phyloP scores from a whole-genome alignment of 2,329 filamentous ascomycete species.

The Albophoma yamanashiensis region DNA sequence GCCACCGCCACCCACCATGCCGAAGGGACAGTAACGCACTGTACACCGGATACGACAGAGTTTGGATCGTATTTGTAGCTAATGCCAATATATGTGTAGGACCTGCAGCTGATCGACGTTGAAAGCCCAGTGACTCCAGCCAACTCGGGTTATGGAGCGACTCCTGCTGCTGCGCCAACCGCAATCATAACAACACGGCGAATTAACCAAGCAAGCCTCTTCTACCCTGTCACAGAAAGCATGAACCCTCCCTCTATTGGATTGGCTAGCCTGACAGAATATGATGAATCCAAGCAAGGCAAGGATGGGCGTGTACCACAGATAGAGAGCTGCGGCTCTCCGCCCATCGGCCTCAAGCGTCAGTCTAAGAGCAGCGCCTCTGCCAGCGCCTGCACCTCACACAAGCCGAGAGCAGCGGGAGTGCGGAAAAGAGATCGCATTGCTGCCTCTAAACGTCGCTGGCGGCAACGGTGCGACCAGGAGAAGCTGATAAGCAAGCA shows the following conservation, averaged over 20 bases:
- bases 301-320: neutral
- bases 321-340: neutral
- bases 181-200: neutral
- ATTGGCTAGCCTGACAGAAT: neutral
- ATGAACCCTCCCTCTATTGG: neutral
- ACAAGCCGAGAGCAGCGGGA: neutral
- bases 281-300: neutral
- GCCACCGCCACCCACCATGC: neutral
- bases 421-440: neutral
- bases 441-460: neutral
- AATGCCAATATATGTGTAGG: neutral
- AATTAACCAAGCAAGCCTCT: neutral
- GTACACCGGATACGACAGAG: neutral
- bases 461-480: neutral
- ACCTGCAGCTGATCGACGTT: neutral
- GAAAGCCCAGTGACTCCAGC: neutral
- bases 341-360: neutral
- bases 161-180: neutral
- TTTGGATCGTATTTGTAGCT: no score
- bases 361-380: neutral
- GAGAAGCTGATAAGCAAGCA: neutral
- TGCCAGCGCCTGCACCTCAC: neutral
- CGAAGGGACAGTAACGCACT: neutral
- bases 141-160: neutral
- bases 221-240: neutral